Percentiles rank a stretch among this genome's conserved stretches.
Conservation (phyloP, 352 stramenopile genomes). For the Globisporangium rhizosaccharum region DNA sequence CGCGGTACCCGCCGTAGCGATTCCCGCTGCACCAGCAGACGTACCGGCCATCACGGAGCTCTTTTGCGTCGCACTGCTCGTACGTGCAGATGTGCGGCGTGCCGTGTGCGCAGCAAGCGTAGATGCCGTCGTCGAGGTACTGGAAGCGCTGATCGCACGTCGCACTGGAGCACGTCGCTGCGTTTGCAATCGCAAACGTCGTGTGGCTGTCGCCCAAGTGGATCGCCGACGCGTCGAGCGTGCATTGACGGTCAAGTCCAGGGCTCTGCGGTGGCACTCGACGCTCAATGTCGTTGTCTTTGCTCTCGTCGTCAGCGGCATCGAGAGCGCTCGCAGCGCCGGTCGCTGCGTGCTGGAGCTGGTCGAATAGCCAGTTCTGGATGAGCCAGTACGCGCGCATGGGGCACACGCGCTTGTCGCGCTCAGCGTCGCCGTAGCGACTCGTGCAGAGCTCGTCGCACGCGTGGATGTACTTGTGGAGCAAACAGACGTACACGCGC, state of each 20-base stretch:
- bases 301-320: constrained; percentile 13
- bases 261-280: background rate
- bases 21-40: constrained; percentile 64
- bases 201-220: constrained; percentile 52
- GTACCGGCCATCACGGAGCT: constrained; percentile 46
- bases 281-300: background rate
- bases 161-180: constrained; percentile 29
- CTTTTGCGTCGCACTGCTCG: constrained; percentile 60
- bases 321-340: background rate
- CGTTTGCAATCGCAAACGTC: constrained; percentile 45
- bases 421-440: constrained; percentile 41
- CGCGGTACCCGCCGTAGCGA: constrained; percentile 55
- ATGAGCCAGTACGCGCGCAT: constrained; percentile 76
- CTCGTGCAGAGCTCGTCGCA: constrained; percentile 74
- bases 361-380: constrained; percentile 77
- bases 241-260: background rate
- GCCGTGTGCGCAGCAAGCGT: constrained; percentile 57
- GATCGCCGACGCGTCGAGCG: constrained; percentile 46
- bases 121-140: constrained; percentile 73
- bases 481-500: constrained; percentile 68
- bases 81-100: constrained; percentile 73
- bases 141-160: constrained; percentile 42
- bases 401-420: constrained; percentile 58
- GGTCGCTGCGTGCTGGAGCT: constrained; percentile 22
- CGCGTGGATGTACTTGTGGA: constrained; percentile 81